Base-by-base conservation (phyloP, 208 protist genomes). In the Crithidia bombi region DNA sequence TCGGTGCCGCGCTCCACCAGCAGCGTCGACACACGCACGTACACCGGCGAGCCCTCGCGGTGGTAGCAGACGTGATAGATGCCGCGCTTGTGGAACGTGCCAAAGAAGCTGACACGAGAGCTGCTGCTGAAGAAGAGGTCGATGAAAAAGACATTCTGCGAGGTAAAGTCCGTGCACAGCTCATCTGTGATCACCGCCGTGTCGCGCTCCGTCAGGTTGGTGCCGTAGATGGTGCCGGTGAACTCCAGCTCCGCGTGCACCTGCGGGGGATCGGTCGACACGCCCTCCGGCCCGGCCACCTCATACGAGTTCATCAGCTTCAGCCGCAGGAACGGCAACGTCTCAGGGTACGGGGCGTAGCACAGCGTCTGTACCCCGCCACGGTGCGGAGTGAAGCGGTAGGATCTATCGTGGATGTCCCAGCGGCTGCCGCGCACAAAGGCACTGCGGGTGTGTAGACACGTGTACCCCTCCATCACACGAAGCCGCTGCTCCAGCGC, bases 41-140 rank as follows among this genome's bases (percentile, higher is more conserved):
- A 93, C 43, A 73, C 61, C 32, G 64, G 64, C 11, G 88, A 89
- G 14, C 80, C 83, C 28, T 85, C 85, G 58, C 81, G 74, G 67
- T 85, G 85, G 70, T 93, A 93, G 67, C 88, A 93, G 17, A 93
- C 73, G 62, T 89, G 82, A 67, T 91, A 93, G 36, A 89, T 87
- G 33, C 88, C 88, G 30, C 79, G 74, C 52, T 81, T 73, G 56
- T 89, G 78, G 46, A 93, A 83, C 0, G 78, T 82, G 30, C 80
- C 83, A 47, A 82, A 85, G 59, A 93, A 93, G 61, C 79, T 79
- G 19, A 86, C 79, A 43, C 88, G 85, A 19, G 83, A 83, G 38
- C 75, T 66, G 75, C 88, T 89, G 65, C 75, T 83, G 59, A 88
- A 83, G 70, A 86, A 86, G 51, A 93, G 65, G 61, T 89, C 82